phyloP scores from a whole-genome alignment of 202 grass and related monocot genomes.

The Bolboschoenoplectus hybrid region DNA sequence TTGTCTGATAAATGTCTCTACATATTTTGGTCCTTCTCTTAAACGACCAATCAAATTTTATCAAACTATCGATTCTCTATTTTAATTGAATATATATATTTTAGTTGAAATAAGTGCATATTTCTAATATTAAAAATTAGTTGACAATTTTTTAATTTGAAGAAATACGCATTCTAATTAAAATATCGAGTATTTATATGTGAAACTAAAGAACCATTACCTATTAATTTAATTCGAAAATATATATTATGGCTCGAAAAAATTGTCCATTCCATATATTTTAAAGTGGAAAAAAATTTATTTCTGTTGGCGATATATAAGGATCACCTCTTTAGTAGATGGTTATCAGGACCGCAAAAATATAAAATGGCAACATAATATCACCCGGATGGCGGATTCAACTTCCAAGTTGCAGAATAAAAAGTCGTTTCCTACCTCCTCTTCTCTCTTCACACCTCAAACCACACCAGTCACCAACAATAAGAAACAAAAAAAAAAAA shows the following conservation, averaged over 20 bases:
- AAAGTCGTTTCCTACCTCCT: not conserved
- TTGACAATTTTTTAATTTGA: no score
- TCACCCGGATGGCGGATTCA: conserved; percentile 52
- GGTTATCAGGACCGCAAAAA: not conserved
- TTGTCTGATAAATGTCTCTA: not conserved
- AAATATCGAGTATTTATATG: not conserved
- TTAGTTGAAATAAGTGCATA: no score
- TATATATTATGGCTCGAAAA: not conserved
- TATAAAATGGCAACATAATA: conserved; percentile 60
- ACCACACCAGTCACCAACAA: not conserved
- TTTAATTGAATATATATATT: no score
- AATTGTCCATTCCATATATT: no score
- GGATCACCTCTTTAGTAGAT: not conserved
- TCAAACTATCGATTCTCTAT: not conserved
- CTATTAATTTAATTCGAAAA: not conserved
- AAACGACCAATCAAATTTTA: not conserved
- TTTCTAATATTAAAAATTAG: no score
- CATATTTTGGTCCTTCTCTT: not conserved
- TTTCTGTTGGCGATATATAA: not conserved
- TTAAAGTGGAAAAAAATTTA: not conserved
- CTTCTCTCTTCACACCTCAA: not conserved
- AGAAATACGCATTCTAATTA: no score
- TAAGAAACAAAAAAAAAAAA: not conserved
- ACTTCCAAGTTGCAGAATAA: conserved; percentile 31
- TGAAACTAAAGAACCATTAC: not conserved